phyloP scores from a whole-genome alignment of 805 yeast species.

The Candida tammaniensis region DNA sequence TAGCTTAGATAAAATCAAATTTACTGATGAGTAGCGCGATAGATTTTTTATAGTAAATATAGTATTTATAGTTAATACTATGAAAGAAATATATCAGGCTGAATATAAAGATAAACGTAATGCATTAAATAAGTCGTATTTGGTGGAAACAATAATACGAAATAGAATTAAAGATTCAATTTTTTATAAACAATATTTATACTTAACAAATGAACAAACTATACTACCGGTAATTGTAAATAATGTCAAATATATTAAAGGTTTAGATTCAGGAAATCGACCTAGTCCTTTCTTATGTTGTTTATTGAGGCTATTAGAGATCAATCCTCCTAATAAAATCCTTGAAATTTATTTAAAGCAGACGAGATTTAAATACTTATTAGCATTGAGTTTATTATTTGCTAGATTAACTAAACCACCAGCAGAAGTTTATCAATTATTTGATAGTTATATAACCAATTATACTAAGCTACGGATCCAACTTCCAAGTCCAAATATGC shows the following conservation, averaged over 20 bases:
- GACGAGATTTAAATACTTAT: slow-evolving; percentile 66
- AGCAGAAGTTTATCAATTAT: slow-evolving; percentile 41
- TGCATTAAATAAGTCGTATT: slow-evolving; percentile 25
- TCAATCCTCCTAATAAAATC: slow-evolving; percentile 64
- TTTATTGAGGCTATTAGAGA: slow-evolving; percentile 69
- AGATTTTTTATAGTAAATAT: too few relatives aligned
- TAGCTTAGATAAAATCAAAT: slow-evolving; percentile 32
- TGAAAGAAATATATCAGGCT: slow-evolving; percentile 10
- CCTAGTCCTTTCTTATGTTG: slow-evolving; percentile 79
- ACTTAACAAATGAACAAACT: slow-evolving; percentile 39
- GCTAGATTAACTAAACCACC: slow-evolving; percentile 42
- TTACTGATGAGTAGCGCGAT: slow-evolving; percentile 35
- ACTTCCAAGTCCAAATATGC: slow-evolving; percentile 25
- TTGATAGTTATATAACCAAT: slow-evolving; percentile 62
- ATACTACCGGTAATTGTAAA: slow-evolving; percentile 31
- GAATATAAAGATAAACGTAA: slow-evolving; percentile 25
- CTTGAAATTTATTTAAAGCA: slow-evolving; percentile 55
- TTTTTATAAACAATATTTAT: slow-evolving; percentile 41
- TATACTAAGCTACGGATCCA: slow-evolving; percentile 59
- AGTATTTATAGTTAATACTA: too few relatives aligned
- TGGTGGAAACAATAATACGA: slow-evolving; percentile 41
- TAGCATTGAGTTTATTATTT: slow-evolving; percentile 68
- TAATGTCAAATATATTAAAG: slow-evolving; percentile 51
- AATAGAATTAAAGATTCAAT: slow-evolving; percentile 42
- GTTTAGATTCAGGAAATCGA: slow-evolving; percentile 50